Evolutionary conservation across 345 rosid species (phyloP).

Genomic region (Rubroshorea leprosula): DNA sequence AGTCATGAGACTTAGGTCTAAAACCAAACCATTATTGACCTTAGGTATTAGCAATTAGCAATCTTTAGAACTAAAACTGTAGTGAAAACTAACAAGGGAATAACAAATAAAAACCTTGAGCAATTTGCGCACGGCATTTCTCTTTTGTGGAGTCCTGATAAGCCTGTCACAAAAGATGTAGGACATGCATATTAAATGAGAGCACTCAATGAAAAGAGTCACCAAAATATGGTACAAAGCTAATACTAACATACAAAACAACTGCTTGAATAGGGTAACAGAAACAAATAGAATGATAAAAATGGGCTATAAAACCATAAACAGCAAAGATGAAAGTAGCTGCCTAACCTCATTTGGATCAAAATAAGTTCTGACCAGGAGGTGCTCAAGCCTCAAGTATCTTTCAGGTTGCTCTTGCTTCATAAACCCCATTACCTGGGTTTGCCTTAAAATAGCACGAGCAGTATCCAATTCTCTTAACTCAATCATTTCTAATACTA

Average conservation of each 20-base stretch:
- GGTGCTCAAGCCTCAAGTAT: conserved; percentile 91
- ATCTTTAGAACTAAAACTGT: too few relatives aligned
- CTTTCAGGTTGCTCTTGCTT: conserved; percentile 99
- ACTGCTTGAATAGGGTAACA: not conserved
- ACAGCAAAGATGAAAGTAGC: conserved; percentile 1
- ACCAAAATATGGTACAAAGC: not conserved
- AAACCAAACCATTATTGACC: too few relatives aligned
- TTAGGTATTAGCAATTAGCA: too few relatives aligned
- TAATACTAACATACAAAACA: not conserved
- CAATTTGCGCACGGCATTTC: conserved; percentile 84
- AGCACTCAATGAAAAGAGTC: not conserved
- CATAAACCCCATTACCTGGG: conserved; percentile 99
- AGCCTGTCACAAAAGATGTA: conserved; percentile 43
- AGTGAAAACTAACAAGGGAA: not conserved
- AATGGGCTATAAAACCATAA: not conserved
- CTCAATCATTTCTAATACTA: conserved; percentile 95
- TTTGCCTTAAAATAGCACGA: conserved; percentile 89
- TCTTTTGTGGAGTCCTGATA: conserved; percentile 95
- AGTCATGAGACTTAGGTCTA: too few relatives aligned
- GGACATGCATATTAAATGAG: conserved; percentile 11
- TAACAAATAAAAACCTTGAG: conserved; percentile 60
- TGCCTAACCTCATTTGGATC: conserved; percentile 85
- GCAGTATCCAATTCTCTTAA: conserved; percentile 95
- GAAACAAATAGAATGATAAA: not conserved
- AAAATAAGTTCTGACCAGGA: conserved; percentile 87